A percentile compares a stretch with the other conserved stretches of the same genome.
phyloP scores from a whole-genome alignment of 257 asterid genomes.

The Paulownia fortunei region DNA sequence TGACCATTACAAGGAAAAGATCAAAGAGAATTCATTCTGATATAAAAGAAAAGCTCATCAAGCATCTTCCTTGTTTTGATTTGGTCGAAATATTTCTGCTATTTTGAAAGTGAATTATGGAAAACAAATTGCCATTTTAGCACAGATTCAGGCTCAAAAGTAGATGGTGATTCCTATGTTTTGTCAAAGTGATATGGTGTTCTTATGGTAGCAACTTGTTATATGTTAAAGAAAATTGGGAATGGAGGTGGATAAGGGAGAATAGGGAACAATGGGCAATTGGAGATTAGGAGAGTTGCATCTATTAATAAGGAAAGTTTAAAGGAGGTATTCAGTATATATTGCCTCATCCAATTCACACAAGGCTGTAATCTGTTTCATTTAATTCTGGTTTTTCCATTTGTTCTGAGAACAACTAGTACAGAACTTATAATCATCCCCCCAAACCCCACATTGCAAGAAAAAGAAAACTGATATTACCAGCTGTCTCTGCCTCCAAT shows the following conservation, averaged over 20 bases:
- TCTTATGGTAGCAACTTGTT: slow-evolving; percentile 6
- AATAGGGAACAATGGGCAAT: background rate
- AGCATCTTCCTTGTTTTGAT: slow-evolving; percentile 9
- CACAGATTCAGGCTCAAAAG: background rate
- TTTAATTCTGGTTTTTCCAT: background rate
- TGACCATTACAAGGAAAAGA: background rate
- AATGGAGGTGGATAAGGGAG: background rate
- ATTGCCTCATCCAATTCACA: background rate
- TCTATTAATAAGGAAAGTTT: background rate
- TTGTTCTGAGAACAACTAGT: background rate
- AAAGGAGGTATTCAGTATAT: background rate
- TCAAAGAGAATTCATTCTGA: background rate
- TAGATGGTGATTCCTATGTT: background rate
- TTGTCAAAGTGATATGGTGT: background rate
- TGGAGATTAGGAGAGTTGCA: background rate
- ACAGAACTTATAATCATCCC: background rate
- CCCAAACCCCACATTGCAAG: background rate
- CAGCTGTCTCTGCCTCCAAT: background rate
- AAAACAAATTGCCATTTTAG: background rate
- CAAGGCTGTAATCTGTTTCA: background rate
- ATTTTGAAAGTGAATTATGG: background rate
- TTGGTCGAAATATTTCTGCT: background rate
- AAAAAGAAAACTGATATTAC: background rate
- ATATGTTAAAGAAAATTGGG: background rate
- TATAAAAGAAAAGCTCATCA: slow-evolving; percentile 13